phyloP scores from a whole-genome alignment of 1,284 basidiomycete species.

The Omphalotus olearius region DNA sequence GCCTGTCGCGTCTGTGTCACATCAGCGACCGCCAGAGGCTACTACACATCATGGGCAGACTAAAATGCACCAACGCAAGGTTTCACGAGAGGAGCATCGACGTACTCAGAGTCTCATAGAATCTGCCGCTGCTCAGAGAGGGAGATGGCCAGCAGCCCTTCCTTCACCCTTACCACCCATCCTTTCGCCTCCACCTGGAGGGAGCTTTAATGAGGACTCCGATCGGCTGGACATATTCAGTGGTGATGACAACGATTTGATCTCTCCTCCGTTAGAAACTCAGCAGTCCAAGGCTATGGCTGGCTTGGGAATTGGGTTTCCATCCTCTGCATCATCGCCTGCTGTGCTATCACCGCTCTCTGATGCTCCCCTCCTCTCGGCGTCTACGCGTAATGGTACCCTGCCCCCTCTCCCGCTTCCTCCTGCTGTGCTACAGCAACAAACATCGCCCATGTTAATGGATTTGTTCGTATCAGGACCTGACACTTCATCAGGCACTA shows the following conservation, averaged over 20 bases:
- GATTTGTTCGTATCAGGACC: slow-evolving; percentile 6
- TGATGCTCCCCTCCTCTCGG: too few species aligned
- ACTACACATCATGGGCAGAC: neutral
- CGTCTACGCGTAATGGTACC: neutral
- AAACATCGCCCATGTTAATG: slow-evolving; percentile 2
- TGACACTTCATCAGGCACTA: neutral
- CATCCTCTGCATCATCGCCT: slow-evolving; percentile 15
- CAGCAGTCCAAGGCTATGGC: slow-evolving; percentile 5
- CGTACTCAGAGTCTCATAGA: slow-evolving; percentile 54
- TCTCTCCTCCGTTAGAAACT: slow-evolving; percentile 10
- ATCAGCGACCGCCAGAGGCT: neutral
- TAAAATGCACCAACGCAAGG: slow-evolving; percentile 18
- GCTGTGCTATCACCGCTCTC: slow-evolving; percentile 9
- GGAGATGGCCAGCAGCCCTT: slow-evolving; percentile 51
- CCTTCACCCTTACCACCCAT: slow-evolving; percentile 44
- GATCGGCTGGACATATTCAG: neutral
- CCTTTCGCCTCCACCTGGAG: slow-evolving; percentile 31
- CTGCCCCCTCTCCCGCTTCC: slow-evolving; percentile 11
- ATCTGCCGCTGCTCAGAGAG: slow-evolving; percentile 44
- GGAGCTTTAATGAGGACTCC: too few species aligned
- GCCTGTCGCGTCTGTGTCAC: slow-evolving; percentile 1
- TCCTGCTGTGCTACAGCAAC: neutral
- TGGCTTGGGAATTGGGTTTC: slow-evolving; percentile 16
- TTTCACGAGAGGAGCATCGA: slow-evolving; percentile 38
- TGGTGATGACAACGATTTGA: slow-evolving; percentile 11